Conservation (phyloP, 768 basidiomycete genomes). For the Gymnopilus dilepis region DNA sequence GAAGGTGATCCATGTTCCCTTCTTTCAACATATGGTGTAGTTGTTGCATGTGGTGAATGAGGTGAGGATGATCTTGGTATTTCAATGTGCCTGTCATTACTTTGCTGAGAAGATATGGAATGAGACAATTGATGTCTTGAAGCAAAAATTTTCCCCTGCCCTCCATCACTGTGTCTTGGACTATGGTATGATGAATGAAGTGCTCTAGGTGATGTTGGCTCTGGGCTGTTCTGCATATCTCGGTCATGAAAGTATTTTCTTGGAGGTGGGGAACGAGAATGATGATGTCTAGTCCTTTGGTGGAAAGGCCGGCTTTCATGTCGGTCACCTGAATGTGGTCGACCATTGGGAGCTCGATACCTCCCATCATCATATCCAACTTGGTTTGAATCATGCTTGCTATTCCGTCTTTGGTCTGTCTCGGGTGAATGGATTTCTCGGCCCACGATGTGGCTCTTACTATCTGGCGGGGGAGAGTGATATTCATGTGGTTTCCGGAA, state of each 20-base stretch:
- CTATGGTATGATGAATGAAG: not conserved
- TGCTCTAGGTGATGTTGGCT: not conserved
- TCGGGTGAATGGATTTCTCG: not conserved
- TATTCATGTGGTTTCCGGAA: not conserved
- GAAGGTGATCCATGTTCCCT: no score
- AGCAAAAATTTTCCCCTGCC: not conserved
- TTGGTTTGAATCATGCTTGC: not conserved
- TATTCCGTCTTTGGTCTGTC: not conserved
- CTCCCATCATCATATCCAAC: not conserved
- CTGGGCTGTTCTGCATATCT: not conserved
- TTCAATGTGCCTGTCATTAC: not conserved
- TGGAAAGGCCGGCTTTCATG: not conserved
- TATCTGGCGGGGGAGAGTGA: not conserved
- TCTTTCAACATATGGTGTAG: no score
- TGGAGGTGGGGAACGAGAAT: not conserved
- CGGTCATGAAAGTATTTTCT: not conserved
- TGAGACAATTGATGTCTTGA: no score
- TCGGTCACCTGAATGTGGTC: not conserved
- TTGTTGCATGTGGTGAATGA: not conserved
- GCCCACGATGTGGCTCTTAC: not conserved
- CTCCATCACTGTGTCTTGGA: not conserved
- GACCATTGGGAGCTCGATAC: not conserved
- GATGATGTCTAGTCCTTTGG: not conserved
- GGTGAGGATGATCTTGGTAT: slow-evolving; percentile 7
- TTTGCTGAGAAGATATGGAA: not conserved